These are phyloP conservation scores for Ophiostoma sp. DNA, from an alignment of 2,329 filamentous ascomycete genomes.

Conservation along the genomic window DNA sequence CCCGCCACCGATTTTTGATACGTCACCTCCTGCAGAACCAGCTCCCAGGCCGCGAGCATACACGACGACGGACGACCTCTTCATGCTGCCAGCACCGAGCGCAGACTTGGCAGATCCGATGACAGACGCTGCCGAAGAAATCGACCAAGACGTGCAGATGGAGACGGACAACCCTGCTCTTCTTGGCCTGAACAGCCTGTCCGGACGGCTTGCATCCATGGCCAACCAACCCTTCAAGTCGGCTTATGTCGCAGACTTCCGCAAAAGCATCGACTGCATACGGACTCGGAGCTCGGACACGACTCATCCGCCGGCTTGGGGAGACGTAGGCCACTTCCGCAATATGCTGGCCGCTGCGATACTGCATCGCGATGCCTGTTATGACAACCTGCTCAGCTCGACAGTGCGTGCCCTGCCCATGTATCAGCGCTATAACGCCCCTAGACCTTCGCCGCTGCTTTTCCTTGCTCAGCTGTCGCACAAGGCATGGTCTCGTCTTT, in stretches of 20 bases:
- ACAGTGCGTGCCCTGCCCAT: background rate
- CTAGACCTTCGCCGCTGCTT: conserved; percentile 29
- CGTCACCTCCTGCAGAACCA: background rate
- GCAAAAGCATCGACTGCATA: conserved; percentile 6
- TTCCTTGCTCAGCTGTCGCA: conserved; percentile 35
- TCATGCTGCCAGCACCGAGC: background rate
- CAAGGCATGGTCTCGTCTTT: conserved; percentile 30
- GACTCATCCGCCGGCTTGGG: no score
- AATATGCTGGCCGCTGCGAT: background rate
- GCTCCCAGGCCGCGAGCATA: background rate
- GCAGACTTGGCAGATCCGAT: background rate
- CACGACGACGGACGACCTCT: background rate
- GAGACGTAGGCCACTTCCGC: background rate
- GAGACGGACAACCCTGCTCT: background rate
- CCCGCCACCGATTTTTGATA: background rate
- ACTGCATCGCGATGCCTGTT: background rate
- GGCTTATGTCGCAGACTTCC: background rate
- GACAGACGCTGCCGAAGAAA: background rate
- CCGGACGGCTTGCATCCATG: background rate
- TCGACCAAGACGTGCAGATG: background rate
- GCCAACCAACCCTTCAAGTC: conserved; percentile 7
- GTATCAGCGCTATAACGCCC: conserved; percentile 29
- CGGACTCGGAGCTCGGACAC: no score
- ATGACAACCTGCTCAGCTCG: background rate
- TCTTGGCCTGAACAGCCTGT: background rate